Evolutionary conservation across 352 stramenopile genomes (phyloP), one percentile per base, ranked within the genome.

Genomic region (Aphanomyces euteiches): DNA sequence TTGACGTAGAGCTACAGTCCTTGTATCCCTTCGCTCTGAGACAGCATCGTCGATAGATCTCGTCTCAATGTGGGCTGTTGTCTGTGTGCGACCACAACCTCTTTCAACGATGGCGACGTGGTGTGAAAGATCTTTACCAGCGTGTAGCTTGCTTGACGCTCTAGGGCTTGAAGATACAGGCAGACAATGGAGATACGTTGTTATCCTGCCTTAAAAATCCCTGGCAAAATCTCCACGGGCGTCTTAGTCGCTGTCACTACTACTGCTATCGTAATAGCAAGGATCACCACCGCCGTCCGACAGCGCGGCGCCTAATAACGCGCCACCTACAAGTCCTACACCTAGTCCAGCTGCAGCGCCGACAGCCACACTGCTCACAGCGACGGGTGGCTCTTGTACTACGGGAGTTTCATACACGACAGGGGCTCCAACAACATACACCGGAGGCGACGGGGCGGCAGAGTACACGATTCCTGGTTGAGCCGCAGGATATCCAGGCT

Each of bases 341-440:
- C 28, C 28, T 28, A 28, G 28, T 28, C 28, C 28, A 28, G 28
- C 28, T 28, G 28, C 28, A 28, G 28, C 28, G 2, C 17, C 2
- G 10, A 50, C 43, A 37, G n/a, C 58, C 43, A 50, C 17, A 50
- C 10, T 50, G 10, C 10, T 50, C 1, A n/a, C 17, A 50, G 1
- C 43, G 28, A 38, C 47, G 38, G 34, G 28, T 41, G 21, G 28
- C 43, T 50, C 43, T 50, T 50, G 43, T 50, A 63, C 34, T 10
- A 69, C 48, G 1, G 59, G 50, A 7, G 68, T 36, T 7, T 34
- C 45, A 0, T 50, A 67, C 21, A 74, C 58, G 6, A 74, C 39
- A 6, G 72, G 66, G 45, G 40, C 48, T 4, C 65, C 64, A 6
- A 69, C 64, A 6, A 69, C 59, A 56, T 78, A 78, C 5, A 61